Base-by-base conservation (phyloP, 305 asterid genomes). In the Plantago coronopus region DNA sequence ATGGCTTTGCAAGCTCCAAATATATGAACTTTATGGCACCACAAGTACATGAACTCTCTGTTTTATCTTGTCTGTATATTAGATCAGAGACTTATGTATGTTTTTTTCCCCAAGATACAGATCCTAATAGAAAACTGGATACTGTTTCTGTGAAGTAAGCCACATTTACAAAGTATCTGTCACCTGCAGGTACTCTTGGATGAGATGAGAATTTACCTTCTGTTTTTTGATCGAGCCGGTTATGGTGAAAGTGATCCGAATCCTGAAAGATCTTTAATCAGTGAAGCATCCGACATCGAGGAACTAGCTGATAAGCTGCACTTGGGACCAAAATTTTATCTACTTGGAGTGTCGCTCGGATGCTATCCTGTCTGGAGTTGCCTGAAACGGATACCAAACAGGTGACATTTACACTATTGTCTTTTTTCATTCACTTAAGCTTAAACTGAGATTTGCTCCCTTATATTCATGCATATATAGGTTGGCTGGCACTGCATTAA, bases 191-290 rank as follows among this genome's bases (percentile, higher is more conserved):
- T 82, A 53, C 56, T 83, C 13, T 55, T 90, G 78, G 88, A 85
- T 57, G 81, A 78, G 66, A 65, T 87, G 73, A 76, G 81, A 60
- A 65, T 88, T 70, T 83, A 85, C 67, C 65, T 91, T 55, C 63
- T 91, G 62, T 61, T 77, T 49, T 91, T 71, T 51, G 96, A 91
- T 64, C 83, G 96, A 65, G 95, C 98, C 13, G 98, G 98, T 53
- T 90, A 90, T 76, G 96, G 97, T 5, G 95, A 90, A 48, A 89
- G 97, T 48, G 93, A 83, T 76, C 95, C 90, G 31, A 86, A 91
- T 69, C 86, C 91, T 16, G 78, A 74, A 49, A 79, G 95, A 50
- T 81, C 95, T 4, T 48, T 88, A 17, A 86, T 81, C 64, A 91
- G 88, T 57, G 95, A 86, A 68, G 87, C 95, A 2, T 81, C 79